phyloP scores from a whole-genome alignment of 495 filamentous ascomycete species.

The Xylaria acuta region DNA sequence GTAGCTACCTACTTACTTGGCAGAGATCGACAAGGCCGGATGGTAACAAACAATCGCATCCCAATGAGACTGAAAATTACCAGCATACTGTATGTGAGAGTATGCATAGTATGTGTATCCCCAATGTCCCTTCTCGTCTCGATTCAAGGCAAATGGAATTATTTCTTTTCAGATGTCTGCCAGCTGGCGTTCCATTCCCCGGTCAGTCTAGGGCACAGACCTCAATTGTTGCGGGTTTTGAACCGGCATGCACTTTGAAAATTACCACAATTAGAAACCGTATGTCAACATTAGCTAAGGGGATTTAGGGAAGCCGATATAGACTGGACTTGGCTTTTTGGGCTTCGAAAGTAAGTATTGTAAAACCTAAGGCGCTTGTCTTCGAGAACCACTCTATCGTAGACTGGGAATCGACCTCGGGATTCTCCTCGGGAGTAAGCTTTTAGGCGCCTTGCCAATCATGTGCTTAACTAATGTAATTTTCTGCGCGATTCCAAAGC shows the following conservation, averaged over 20 bases:
- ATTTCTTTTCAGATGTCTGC: not conserved
- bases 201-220: not conserved
- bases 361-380: no score
- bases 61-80: not conserved
- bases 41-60: slow-evolving; percentile 1
- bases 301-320: not conserved
- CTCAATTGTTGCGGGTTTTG: not conserved
- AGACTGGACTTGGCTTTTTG: not conserved
- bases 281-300: not conserved
- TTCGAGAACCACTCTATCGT: no score
- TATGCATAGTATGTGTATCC: not conserved
- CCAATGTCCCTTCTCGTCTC: not conserved
- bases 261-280: not conserved
- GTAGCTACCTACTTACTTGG: not conserved
- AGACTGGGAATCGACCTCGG: no score
- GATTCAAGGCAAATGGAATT: no score
- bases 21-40: not conserved
- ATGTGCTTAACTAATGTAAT: slow-evolving; percentile 1
- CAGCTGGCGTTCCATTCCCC: not conserved
- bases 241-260: not conserved
- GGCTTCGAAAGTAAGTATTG: not conserved
- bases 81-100: not conserved
- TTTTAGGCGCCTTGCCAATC: slow-evolving; percentile 5
- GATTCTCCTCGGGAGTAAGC: slow-evolving; percentile 5
- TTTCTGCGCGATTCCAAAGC: slow-evolving; percentile 8